These are phyloP conservation scores for Rhazya stricta DNA, from an alignment of 257 asterid species.

Conservation along the genomic window DNA sequence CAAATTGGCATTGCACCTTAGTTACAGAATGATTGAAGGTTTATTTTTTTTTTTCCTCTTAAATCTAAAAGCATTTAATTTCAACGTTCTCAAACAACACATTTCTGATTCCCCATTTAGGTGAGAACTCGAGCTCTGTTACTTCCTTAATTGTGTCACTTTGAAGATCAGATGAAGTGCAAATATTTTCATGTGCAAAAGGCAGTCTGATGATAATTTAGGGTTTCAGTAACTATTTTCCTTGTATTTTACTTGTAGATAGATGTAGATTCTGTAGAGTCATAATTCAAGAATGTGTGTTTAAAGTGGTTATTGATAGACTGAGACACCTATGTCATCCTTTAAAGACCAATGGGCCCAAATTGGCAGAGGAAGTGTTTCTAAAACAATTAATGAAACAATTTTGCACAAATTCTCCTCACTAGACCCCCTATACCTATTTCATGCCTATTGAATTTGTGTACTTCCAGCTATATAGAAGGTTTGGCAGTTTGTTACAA, in stretches of 20 bases:
- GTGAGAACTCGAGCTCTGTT: not conserved
- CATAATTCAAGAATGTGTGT: not conserved
- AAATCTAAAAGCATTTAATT: not conserved
- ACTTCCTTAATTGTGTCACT: not conserved
- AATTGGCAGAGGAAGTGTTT: not conserved
- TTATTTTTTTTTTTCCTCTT: not conserved
- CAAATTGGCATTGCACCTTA: not conserved
- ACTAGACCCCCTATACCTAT: not conserved
- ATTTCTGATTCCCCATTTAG: not conserved
- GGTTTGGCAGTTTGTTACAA: not conserved
- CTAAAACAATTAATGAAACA: not conserved
- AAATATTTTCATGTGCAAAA: not conserved
- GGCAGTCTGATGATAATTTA: not conserved
- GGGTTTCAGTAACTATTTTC: not conserved
- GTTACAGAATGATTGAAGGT: not conserved
- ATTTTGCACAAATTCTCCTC: not conserved
- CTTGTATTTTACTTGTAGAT: not conserved
- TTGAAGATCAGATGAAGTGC: not conserved
- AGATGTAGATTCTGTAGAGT: not conserved
- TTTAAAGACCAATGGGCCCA: not conserved
- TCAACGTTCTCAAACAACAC: not conserved
- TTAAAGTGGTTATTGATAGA: not conserved
- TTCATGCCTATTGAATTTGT: not conserved
- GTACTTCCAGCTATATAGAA: not conserved
- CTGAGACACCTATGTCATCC: not conserved